A percentile compares a stretch with the other conserved stretches of the same genome.
Evolutionary conservation across 306 rosid genomes (phyloP).

Genomic region (Quercus suber): DNA sequence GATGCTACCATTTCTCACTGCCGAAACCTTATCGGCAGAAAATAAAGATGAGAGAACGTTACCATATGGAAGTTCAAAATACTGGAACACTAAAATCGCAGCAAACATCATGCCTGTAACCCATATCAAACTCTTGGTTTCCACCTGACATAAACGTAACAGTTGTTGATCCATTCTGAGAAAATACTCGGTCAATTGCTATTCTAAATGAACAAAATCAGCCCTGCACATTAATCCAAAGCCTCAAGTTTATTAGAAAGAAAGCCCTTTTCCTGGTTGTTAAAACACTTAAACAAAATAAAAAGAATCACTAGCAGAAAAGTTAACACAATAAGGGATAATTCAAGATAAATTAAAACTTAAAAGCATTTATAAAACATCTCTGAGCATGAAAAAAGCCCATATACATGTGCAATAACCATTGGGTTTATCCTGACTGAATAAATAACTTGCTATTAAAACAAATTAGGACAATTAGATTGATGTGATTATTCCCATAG

Average conservation of each 20-base stretch:
- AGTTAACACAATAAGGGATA: neutral
- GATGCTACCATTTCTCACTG: slow-evolving; percentile 22
- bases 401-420: neutral
- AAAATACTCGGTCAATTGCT: slow-evolving; percentile 3
- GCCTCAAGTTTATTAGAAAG: slow-evolving; percentile 23
- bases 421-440: neutral
- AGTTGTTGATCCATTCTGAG: slow-evolving; percentile 55
- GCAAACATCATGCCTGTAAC: slow-evolving; percentile 49
- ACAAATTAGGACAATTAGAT: neutral
- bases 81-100: slow-evolving; percentile 45
- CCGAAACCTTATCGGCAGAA: slow-evolving; percentile 28
- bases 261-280: neutral
- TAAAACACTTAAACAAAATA: neutral
- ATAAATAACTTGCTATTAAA: neutral
- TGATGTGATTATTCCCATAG: neutral
- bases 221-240: slow-evolving; percentile 34
- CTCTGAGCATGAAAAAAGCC: neutral
- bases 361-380: neutral
- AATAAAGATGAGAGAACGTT: slow-evolving; percentile 31
- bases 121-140: slow-evolving; percentile 54
- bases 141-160: slow-evolving; percentile 34
- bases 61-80: slow-evolving; percentile 49
- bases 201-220: slow-evolving; percentile 32
- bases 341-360: neutral
- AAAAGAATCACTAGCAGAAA: slow-evolving; percentile 4